phyloP scores from a whole-genome alignment of 345 rosid genomes.

The Sisymbrium altissimum region DNA sequence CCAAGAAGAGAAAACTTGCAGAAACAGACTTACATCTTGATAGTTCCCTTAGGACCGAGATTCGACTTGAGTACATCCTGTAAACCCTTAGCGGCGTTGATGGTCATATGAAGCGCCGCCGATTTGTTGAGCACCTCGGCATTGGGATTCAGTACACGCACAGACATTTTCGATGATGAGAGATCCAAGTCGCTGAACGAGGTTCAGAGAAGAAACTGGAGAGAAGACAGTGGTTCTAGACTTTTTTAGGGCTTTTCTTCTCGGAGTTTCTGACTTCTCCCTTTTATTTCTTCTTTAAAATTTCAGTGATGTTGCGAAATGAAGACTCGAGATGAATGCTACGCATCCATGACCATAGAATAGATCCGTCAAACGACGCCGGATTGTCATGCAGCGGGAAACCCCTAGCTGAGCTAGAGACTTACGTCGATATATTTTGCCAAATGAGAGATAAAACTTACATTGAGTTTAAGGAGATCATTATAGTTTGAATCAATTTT shows the following conservation, averaged over 20 bases:
- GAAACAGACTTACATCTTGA: slow-evolving; percentile 60
- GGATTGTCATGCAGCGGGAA: neutral
- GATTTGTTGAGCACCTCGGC: slow-evolving; percentile 98
- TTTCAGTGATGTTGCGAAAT: slow-evolving; percentile 6
- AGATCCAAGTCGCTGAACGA: neutral
- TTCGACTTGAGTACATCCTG: slow-evolving; percentile 91
- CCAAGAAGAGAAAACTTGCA: neutral
- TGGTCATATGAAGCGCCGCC: slow-evolving; percentile 97
- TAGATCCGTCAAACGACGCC: slow-evolving; percentile 1
- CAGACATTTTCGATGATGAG: slow-evolving; percentile 59
- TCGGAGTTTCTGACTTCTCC: slow-evolving; percentile 15
- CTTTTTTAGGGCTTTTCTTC: slow-evolving; percentile 28
- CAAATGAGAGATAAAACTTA: neutral
- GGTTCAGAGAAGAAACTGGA: neutral
- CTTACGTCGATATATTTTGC: neutral
- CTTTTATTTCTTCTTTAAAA: no score
- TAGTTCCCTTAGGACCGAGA: slow-evolving; percentile 98
- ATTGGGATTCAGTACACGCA: slow-evolving; percentile 87
- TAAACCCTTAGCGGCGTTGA: slow-evolving; percentile 94
- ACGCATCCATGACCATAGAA: no score
- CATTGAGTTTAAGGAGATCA: neutral
- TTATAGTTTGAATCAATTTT: neutral
- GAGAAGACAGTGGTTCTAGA: neutral
- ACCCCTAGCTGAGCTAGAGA: neutral
- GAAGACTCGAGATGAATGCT: no score